Evolutionary conservation across 2,329 filamentous ascomycete genomes (phyloP).

Genomic region (Endocalyx cinctus): DNA sequence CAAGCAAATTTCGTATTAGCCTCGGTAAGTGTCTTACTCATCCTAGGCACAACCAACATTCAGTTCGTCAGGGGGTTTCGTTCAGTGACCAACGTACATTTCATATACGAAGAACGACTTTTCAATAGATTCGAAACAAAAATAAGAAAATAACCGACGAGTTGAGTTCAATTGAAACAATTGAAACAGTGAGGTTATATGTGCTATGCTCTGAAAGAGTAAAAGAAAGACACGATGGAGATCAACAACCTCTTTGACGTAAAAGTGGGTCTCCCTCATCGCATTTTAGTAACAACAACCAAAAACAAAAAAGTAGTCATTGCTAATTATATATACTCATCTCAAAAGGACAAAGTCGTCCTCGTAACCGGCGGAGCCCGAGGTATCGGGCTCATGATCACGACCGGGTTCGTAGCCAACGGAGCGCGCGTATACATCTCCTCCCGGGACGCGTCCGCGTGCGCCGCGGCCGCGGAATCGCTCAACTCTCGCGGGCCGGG

Average conservation of each 20-base stretch:
- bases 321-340: slow-evolving; percentile 6
- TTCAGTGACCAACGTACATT: too few species aligned
- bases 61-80: too few species aligned
- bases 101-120: too few species aligned
- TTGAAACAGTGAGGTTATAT: too few species aligned
- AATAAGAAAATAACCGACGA: too few species aligned
- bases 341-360: slow-evolving; percentile 48
- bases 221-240: slow-evolving; percentile 42
- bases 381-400: slow-evolving; percentile 65
- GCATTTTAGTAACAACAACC: slow-evolving; percentile 1
- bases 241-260: slow-evolving; percentile 51
- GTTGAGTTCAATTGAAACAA: too few species aligned
- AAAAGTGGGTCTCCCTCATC: slow-evolving; percentile 40
- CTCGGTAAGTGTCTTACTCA: too few species aligned
- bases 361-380: slow-evolving; percentile 55
- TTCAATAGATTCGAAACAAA: too few species aligned
- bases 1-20: too few species aligned
- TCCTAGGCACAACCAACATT: too few species aligned
- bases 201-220: too few species aligned
- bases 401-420: slow-evolving; percentile 60
- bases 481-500: slow-evolving; percentile 50
- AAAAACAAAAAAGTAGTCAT: too few species aligned
- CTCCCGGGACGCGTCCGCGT: slow-evolving; percentile 56
- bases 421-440: slow-evolving; percentile 63
- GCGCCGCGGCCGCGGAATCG: slow-evolving; percentile 50